Conservation (phyloP, 352 stramenopile genomes). For the Globisporangium parvum region DNA sequence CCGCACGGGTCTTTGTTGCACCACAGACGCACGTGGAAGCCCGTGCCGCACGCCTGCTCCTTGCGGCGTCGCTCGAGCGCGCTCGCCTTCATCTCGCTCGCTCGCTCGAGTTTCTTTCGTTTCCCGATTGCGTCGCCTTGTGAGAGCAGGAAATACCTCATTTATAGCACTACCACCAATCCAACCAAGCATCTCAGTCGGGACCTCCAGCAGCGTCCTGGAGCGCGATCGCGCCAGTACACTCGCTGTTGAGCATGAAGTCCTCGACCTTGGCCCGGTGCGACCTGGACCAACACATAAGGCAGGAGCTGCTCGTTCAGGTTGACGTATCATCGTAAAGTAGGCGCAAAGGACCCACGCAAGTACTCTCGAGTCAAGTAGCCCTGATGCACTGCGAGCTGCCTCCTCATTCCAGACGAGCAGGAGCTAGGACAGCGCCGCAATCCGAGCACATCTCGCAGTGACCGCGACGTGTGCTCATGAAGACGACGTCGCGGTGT, state of each 20-base stretch:
- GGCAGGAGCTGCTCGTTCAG: neutral
- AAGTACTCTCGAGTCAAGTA: too few species aligned
- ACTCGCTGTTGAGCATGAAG: neutral
- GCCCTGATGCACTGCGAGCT: too few species aligned
- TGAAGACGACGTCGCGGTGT: too few species aligned
- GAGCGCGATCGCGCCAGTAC: too few species aligned
- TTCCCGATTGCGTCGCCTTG: neutral
- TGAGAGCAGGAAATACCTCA: neutral
- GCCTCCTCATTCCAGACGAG: too few species aligned
- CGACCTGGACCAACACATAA: neutral
- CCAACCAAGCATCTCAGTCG: too few species aligned
- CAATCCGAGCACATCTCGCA: too few species aligned
- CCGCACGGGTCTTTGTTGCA: conserved; percentile 90
- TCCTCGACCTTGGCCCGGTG: neutral
- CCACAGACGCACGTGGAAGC: conserved; percentile 83
- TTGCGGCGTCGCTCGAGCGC: conserved; percentile 40
- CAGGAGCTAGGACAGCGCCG: too few species aligned
- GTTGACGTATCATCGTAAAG: too few species aligned
- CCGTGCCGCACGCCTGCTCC: conserved; percentile 56
- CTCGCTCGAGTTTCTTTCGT: conserved; percentile 4
- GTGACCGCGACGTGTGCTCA: too few species aligned
- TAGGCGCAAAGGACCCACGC: too few species aligned
- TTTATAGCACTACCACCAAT: neutral
- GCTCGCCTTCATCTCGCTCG: conserved; percentile 19
- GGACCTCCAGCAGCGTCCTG: too few species aligned